Base-by-base conservation (phyloP, 73 alveolate genomes). In the Paramecium biaurelia region DNA sequence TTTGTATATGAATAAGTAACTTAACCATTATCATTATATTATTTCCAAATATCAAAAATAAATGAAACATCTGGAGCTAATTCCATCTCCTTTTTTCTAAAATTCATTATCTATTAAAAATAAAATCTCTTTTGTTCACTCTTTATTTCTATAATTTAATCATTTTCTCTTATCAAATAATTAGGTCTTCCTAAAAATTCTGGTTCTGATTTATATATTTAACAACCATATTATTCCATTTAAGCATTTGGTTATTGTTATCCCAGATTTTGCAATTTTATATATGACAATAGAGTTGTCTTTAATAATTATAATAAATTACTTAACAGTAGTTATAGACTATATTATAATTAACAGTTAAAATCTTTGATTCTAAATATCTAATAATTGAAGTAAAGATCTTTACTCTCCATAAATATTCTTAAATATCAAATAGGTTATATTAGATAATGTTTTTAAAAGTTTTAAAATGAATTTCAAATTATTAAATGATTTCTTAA, bases 171-270 rank as follows among this genome's bases (percentile, higher is more conserved):
- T 43, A 76, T 76, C 24, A 37, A 18, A 12, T 79, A 79, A 34
- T 79, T 79, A 0, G 90, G 41, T 20, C 90, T 79, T n/a, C 90
- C 90, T 41, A 79, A 24, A 34, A 20, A 79, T n/a, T 42, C 90
- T 14, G 45, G 72, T 24, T 41, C 76, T 24, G 47, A 32, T 45
- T 79, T 23, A 18, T 14, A 23, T 43, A 79, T 79, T 18, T 42
- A 15, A 79, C 20, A 79, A 24, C n/a, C 28, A 20, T 12, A 45
- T 23, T 79, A 45, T 30, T 43, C 21, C 12, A 41, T 42, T 12
- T 79, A 14, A 21, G 18, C 20, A 47, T 47, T 47, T 47, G 7
- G 1, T 12, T 12, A 12, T 12, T 47, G 8, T n/a, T 47, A 11
- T 47, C 23, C 59, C 23, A 58, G 9, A 8, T 58, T 8, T 58